Base-by-base conservation (phyloP, 2,329 filamentous ascomycete genomes). In the Clarireedia homoeocarpa region DNA sequence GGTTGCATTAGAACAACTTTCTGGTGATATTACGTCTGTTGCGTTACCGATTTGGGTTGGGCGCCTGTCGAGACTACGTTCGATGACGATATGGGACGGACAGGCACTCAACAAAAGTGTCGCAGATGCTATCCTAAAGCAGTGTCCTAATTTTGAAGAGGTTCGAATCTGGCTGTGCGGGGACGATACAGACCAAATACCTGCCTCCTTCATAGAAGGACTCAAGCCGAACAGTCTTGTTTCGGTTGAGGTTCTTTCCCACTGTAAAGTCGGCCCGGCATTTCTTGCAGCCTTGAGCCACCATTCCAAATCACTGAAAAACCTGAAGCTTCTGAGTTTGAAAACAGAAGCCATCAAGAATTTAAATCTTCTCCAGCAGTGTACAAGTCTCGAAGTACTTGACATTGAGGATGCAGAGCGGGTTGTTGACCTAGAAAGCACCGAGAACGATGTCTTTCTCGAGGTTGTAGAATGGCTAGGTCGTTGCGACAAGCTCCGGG, bases 21-120 rank as follows among this genome's bases (percentile, higher is more conserved):
- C 77, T 57, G 80, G 78, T 10, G 70, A 77, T 55, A 71, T 84
- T 39, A 71, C 78, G n/a, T 72, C 76, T 6, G 70, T 71, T 49
- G 71, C 76, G 5, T 71, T 89, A 5, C 72, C 78, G 0, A 71
- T 69, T 27, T 89, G 85, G 84, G 74, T 82, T 14, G 75, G 80
- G 12, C 74, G 77, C 34, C 70, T 88, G 26, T 74, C 80, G 1
- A 75, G 79, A 26, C 71, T 91, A 7, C 78, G 75, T 54, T 76
- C 75, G 1, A 72, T 89, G 36, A 77, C 80, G 15, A 71, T 89
- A 2, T 82, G 76, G 67, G 80, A 85, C 59, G 85, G 84, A 3
- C 77, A 75, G 40, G 76, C 80, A 9, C 73, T 90, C 1, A 77
- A 75, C 42, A 72, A 79, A 51, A 75, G 79, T 55, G 74, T 77